Conservation (phyloP, 2,329 filamentous ascomycete genomes). For the Botryotinia calthae region DNA sequence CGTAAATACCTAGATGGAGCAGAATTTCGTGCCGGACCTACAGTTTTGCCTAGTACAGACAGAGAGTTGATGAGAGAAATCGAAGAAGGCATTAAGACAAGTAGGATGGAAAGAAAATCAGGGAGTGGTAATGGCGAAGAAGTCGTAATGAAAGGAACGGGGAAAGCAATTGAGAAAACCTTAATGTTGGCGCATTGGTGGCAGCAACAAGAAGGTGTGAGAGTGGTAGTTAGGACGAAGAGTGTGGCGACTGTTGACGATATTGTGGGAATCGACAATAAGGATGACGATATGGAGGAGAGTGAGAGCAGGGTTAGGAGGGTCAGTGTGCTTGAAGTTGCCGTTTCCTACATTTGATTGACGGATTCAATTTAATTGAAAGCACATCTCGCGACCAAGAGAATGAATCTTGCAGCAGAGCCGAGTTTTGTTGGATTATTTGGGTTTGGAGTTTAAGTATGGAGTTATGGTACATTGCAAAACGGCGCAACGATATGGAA, state of each 20-base stretch:
- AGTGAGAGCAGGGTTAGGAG: conserved; percentile 34
- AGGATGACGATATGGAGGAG: conserved; percentile 24
- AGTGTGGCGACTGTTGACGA: conserved; percentile 40
- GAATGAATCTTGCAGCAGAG: background rate
- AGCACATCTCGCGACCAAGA: background rate
- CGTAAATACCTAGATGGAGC: conserved; percentile 32
- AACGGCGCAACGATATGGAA: background rate
- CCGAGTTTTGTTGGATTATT: background rate
- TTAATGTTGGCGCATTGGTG: conserved; percentile 34
- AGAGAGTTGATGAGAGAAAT: conserved; percentile 25
- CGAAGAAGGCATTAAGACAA: conserved; percentile 24
- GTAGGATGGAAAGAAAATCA: conserved; percentile 23
- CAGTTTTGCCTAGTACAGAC: conserved; percentile 20
- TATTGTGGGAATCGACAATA: conserved; percentile 29
- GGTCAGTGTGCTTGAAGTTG: conserved; percentile 36
- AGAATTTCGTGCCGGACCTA: conserved; percentile 31
- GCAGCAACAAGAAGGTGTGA: conserved; percentile 32
- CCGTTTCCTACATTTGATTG: conserved; percentile 24
- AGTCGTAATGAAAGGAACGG: conserved; percentile 37
- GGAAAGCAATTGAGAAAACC: conserved; percentile 37
- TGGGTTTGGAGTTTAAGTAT: background rate
- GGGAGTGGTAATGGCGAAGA: conserved; percentile 26
- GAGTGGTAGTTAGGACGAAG: conserved; percentile 35
- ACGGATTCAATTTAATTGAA: background rate
- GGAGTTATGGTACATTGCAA: background rate